Evolutionary conservation across 2,329 filamentous ascomycete genomes (phyloP), one percentile per base, ranked within the genome.

Genomic region (Colletotrichum karsti): DNA sequence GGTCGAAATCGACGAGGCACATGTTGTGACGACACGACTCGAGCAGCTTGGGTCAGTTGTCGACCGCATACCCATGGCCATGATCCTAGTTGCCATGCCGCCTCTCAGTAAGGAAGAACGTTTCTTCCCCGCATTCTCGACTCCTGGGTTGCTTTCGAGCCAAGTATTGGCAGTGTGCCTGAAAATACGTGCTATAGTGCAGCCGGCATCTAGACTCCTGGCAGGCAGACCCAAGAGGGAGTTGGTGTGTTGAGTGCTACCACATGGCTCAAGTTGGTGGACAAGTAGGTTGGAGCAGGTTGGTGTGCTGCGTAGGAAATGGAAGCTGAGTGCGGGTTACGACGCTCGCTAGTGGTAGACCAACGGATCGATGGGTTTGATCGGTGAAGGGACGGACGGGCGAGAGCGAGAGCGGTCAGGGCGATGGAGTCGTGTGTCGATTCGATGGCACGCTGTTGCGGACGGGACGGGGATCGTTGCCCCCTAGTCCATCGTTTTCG

Each of bases 111-210:
- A 53, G 18, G 15, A 28, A 42, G 20, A 50, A 55, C 60, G 53
- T 41, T 46, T 48, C 24, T 65, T 59, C 60, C 60, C 65, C 65
- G 60, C 65, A 59, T 30, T 67, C 46, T 48, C 22, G 12, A 35
- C 33, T n/a, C n/a, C n/a, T n/a, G n/a, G n/a, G 53, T 22, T 33
- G 26, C 33, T 22, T 48, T 44, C 28, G 28, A 53, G 44, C 13
- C 26, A 18, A n/a, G 30, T 35, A 0, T 15, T 13, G 12, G 57
- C 50, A 53, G 51, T 50, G 24, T 63, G 51, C 26, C 42, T 51
- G 41, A 22, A 48, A 59, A 15, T 35, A 48, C 42, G 46, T 20
- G 50, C 28, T 30, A n/a, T 53, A 33, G 15, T 51, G 22, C 9
- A 33, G n/a, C 35, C 18, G 18, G 33, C 57, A 2, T 60, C 44